These are phyloP conservation scores for Chondrus crispus DNA, from an alignment of 23 red algal genomes.

Conservation along the genomic window DNA sequence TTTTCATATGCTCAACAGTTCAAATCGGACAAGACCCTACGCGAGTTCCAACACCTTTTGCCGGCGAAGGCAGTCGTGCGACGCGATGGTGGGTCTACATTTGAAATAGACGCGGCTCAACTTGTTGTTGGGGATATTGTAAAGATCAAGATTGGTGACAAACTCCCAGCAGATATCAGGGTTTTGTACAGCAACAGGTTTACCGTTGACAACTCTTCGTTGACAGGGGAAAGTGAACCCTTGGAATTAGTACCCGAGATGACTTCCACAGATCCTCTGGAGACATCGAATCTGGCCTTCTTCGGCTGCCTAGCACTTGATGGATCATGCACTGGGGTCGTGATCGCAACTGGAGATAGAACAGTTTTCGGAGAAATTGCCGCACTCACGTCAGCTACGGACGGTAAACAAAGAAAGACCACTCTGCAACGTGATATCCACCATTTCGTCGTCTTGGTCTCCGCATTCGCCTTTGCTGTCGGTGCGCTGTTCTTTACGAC, in stretches of 20 bases:
- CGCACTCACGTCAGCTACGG: neutral
- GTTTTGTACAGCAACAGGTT: conserved; percentile 47
- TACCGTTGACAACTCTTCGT: conserved; percentile 69
- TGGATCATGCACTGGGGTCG: conserved; percentile 38
- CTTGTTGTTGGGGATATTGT: conserved; percentile 85
- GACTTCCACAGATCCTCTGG: conserved; percentile 7
- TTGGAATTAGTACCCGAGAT: neutral
- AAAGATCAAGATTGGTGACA: conserved; percentile 62
- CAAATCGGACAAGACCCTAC: conserved; percentile 46
- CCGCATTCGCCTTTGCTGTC: conserved; percentile 48
- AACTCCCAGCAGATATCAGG: conserved; percentile 77
- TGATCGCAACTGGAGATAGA: conserved; percentile 57
- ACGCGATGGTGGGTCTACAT: conserved; percentile 56
- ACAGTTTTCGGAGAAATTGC: conserved; percentile 70
- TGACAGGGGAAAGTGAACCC: conserved; percentile 85
- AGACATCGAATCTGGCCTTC: conserved; percentile 68
- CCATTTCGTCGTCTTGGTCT: conserved; percentile 57
- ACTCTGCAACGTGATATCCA: conserved; percentile 67
- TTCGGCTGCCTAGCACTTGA: conserved; percentile 69
- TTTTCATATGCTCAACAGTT: conserved; percentile 58
- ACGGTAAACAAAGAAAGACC: neutral
- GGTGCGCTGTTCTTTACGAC: conserved; percentile 50
- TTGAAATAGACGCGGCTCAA: conserved; percentile 42
- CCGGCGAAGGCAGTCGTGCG: conserved; percentile 54
- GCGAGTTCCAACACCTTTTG: conserved; percentile 57